A percentile compares a stretch with the other conserved stretches of the same genome.
Evolutionary conservation across 1,284 basidiomycete species (phyloP).

Genomic region (Cystobasidium pallidum): DNA sequence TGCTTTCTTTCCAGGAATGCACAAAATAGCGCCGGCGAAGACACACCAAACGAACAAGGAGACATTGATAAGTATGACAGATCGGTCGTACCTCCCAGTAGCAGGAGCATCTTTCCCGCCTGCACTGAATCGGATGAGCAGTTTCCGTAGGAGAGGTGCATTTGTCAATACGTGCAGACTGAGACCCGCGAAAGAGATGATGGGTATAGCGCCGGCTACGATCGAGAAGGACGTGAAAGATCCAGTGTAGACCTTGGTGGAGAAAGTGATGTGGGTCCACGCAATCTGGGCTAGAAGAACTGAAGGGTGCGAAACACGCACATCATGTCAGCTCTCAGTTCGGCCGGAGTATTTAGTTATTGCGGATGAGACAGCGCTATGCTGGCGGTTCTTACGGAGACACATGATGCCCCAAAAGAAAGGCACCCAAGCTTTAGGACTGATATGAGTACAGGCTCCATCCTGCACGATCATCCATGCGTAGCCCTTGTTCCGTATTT

Average conservation of each 20-base stretch:
- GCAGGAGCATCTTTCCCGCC: background rate
- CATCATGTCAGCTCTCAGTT: too few species aligned
- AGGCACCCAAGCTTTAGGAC: constrained; percentile 11
- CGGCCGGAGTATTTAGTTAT: too few species aligned
- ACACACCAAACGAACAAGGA: constrained; percentile 10
- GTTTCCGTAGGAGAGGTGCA: background rate
- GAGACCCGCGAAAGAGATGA: constrained; percentile 7
- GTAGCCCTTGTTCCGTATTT: background rate
- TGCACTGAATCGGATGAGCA: background rate
- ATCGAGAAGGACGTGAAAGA: background rate
- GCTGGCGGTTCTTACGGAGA: background rate
- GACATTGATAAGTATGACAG: background rate
- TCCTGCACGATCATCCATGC: constrained; percentile 20
- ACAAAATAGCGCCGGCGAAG: background rate
- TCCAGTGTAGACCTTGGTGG: background rate
- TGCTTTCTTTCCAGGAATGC: background rate
- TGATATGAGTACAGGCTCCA: constrained; percentile 18
- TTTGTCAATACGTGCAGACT: constrained; percentile 12
- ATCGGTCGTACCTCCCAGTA: background rate
- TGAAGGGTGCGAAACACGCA: background rate
- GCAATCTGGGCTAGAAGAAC: constrained; percentile 4
- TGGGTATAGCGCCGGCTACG: background rate
- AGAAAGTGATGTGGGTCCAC: background rate
- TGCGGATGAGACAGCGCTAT: too few species aligned
- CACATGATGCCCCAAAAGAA: constrained; percentile 6